A percentile compares a stretch with the other conserved stretches of the same genome.
Conservation (phyloP, 2,329 filamentous ascomycete genomes). For the Aspergillus texensis region DNA sequence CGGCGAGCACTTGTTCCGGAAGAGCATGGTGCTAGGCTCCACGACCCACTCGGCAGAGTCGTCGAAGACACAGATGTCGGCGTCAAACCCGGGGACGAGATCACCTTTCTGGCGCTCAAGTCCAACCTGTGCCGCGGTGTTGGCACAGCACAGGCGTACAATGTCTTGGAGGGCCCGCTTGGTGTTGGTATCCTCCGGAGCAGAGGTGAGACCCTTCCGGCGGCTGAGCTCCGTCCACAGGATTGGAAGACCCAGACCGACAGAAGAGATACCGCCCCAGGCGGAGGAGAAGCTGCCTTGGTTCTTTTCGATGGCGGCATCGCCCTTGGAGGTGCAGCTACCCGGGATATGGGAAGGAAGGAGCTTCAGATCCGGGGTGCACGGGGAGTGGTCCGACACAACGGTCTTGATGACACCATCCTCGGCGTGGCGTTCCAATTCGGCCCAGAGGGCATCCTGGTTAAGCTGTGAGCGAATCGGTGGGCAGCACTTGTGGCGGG, state of each 20-base stretch:
- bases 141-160: slow-evolving; percentile 80
- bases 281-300: slow-evolving; percentile 89
- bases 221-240: slow-evolving; percentile 76
- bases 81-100: slow-evolving; percentile 79
- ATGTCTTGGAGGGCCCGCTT: slow-evolving; percentile 71
- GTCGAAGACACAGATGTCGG: slow-evolving; percentile 90
- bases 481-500: slow-evolving; percentile 91
- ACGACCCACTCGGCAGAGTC: slow-evolving; percentile 78
- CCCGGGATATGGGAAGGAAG: slow-evolving; percentile 71
- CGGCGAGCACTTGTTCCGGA: slow-evolving; percentile 88
- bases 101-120: slow-evolving; percentile 80
- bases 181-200: slow-evolving; percentile 42
- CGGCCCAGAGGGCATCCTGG: slow-evolving; percentile 84
- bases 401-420: slow-evolving; percentile 88
- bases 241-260: slow-evolving; percentile 89
- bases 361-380: slow-evolving; percentile 91
- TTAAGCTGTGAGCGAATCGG: slow-evolving; percentile 82
- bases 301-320: slow-evolving; percentile 38
- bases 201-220: slow-evolving; percentile 53
- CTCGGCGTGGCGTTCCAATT: slow-evolving; percentile 61
- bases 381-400: slow-evolving; percentile 94
- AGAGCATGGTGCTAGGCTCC: slow-evolving; percentile 78
- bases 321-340: slow-evolving; percentile 33
- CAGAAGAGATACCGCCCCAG: slow-evolving; percentile 94
- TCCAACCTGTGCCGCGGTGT: slow-evolving; percentile 87